These are phyloP conservation scores for Achlya hypogyna DNA, from an alignment of 352 stramenopile genomes.

Conservation along the genomic window DNA sequence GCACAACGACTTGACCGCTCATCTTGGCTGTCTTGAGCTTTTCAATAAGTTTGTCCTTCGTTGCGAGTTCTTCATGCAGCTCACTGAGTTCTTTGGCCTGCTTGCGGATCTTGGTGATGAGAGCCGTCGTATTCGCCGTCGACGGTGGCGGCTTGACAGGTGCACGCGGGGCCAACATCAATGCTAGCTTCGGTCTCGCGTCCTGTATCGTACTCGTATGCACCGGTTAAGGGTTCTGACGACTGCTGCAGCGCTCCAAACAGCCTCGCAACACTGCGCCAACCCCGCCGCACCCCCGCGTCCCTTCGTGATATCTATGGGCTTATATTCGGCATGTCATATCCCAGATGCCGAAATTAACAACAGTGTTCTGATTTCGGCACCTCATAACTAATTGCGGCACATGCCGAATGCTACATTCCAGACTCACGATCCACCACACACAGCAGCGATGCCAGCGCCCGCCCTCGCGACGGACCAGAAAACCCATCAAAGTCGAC, in stretches of 20 bases:
- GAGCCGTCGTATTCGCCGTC: slow-evolving; percentile 44
- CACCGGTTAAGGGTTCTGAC: too few relatives aligned
- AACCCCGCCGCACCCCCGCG: too few relatives aligned
- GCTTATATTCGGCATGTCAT: background rate
- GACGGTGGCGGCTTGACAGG: background rate
- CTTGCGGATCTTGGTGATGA: slow-evolving; percentile 63
- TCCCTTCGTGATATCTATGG: background rate
- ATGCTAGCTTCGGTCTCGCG: too few relatives aligned
- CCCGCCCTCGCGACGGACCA: too few relatives aligned
- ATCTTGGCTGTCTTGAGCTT: slow-evolving; percentile 24
- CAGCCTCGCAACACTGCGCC: background rate
- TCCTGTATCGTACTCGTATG: too few relatives aligned
- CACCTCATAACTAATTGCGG: too few relatives aligned
- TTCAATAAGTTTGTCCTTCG: slow-evolving; percentile 38
- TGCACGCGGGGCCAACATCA: background rate
- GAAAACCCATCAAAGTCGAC: too few relatives aligned
- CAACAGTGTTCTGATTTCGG: too few relatives aligned
- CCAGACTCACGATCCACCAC: too few relatives aligned
- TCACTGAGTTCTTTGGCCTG: slow-evolving; percentile 59
- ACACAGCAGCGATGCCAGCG: too few relatives aligned
- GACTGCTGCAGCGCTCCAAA: too few relatives aligned
- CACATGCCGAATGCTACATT: too few relatives aligned
- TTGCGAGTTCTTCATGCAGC: slow-evolving; percentile 61
- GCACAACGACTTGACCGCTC: slow-evolving; percentile 18
- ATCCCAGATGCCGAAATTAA: background rate